Percentiles rank a stretch among this genome's conserved stretches.
Conservation (phyloP, 305 asterid genomes). For the Fraxinus nigra region DNA sequence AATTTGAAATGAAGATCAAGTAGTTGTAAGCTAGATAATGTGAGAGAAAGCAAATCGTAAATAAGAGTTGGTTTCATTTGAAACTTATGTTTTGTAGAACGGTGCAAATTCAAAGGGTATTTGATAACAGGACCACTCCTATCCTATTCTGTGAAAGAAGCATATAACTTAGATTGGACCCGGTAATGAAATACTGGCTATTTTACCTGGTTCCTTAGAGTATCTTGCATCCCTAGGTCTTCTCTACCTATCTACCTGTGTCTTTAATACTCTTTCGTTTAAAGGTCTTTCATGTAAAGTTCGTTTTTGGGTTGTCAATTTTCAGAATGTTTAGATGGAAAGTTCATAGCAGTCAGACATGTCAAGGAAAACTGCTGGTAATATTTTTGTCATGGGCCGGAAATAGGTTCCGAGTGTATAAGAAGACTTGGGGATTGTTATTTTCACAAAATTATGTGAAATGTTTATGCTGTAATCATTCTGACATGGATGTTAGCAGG, state of each 20-base stretch:
- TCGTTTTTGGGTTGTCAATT: not conserved
- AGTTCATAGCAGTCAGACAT: not conserved
- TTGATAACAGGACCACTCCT: not conserved
- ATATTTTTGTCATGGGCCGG: not conserved
- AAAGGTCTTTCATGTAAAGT: not conserved
- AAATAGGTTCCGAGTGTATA: not conserved
- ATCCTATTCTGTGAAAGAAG: not conserved
- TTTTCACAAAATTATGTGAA: not conserved
- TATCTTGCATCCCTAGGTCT: not conserved
- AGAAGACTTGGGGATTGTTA: not conserved
- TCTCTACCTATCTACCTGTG: not conserved
- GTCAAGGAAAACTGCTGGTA: not conserved
- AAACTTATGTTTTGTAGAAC: constrained; percentile 2
- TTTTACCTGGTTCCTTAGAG: not conserved
- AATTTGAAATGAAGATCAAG: not conserved
- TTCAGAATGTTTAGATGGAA: not conserved
- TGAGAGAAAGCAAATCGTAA: constrained; percentile 3
- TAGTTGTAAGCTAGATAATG: not conserved
- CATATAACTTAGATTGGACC: not conserved
- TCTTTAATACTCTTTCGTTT: not conserved
- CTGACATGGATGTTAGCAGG: not conserved
- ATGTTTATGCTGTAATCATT: not conserved
- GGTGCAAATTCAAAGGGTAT: constrained; percentile 3
- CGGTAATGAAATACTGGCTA: not conserved
- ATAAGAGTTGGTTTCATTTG: constrained; percentile 2